A percentile compares a stretch with the other conserved stretches of the same genome.
These are phyloP conservation scores for Letharia lupina DNA, from an alignment of 495 filamentous ascomycete genomes.

Conservation along the genomic window DNA sequence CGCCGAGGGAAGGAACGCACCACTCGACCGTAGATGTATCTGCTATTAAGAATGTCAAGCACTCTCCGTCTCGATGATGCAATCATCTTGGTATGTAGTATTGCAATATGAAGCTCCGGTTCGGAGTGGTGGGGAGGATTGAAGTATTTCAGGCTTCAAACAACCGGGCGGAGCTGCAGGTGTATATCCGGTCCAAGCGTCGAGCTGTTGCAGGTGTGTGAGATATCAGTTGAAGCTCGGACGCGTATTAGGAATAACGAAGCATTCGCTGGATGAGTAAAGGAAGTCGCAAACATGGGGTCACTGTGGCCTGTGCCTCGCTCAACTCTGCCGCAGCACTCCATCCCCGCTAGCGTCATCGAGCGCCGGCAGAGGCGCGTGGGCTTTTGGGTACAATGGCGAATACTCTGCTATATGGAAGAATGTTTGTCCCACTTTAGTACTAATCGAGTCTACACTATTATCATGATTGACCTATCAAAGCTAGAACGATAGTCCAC, in stretches of 20 bases:
- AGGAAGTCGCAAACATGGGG: background rate
- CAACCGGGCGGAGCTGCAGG: background rate
- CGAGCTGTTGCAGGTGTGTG: background rate
- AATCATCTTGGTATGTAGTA: conserved; percentile 32
- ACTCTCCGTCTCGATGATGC: conserved; percentile 48
- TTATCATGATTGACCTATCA: background rate
- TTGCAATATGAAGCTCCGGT: background rate
- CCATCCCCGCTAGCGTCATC: background rate
- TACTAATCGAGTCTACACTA: background rate
- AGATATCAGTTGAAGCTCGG: background rate
- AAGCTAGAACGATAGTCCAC: background rate
- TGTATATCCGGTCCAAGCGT: background rate
- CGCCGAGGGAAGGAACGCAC: conserved; percentile 44
- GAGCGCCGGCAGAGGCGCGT: conserved; percentile 1
- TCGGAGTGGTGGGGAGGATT: background rate
- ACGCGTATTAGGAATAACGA: background rate
- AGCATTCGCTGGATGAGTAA: background rate
- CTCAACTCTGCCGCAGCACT: background rate
- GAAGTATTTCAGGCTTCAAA: background rate
- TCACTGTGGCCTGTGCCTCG: background rate
- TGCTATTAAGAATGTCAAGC: conserved; percentile 60
- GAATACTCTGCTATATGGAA: background rate
- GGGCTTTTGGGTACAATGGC: background rate
- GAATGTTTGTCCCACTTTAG: background rate
- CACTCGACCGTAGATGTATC: conserved; percentile 72